Evolutionary conservation across 345 rosid genomes (phyloP).

Genomic region (Camelina neglecta): DNA sequence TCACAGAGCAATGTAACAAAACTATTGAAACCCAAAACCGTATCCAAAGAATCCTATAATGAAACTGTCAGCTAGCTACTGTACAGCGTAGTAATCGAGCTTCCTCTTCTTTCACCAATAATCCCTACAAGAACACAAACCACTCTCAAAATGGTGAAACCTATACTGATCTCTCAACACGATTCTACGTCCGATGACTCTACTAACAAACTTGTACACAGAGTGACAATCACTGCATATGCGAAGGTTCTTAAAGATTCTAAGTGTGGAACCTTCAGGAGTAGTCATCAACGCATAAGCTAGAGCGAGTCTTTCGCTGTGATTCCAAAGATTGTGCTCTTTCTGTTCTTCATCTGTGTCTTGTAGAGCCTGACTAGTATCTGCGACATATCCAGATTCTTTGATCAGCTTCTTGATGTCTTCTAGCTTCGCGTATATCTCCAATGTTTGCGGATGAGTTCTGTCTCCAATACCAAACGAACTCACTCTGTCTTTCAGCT

Average conservation of each 20-base stretch:
- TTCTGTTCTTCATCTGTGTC: conserved; percentile 95
- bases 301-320: conserved; percentile 90
- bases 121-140: conserved; percentile 80
- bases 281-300: conserved; percentile 67
- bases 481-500: conserved; percentile 62
- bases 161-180: conserved; percentile 75
- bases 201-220: conserved; percentile 77
- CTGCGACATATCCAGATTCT: conserved; percentile 82
- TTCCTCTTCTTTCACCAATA: conserved; percentile 61
- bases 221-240: conserved; percentile 85
- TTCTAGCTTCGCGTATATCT: conserved; percentile 71
- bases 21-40: conserved; percentile 4
- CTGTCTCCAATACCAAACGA: conserved; percentile 81
- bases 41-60: conserved; percentile 23
- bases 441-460: conserved; percentile 59
- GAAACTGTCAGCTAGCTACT: conserved; percentile 11
- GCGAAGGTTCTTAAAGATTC: conserved; percentile 85
- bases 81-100: conserved; percentile 13
- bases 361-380: conserved; percentile 78
- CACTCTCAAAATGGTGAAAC: conserved; percentile 81
- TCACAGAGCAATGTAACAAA: neutral
- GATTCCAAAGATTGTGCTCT: conserved; percentile 89
- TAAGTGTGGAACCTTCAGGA: conserved; percentile 62
- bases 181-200: conserved; percentile 55
- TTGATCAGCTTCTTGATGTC: conserved; percentile 77